Evolutionary conservation across 2,329 filamentous ascomycete species (phyloP).

Genomic region (Fusarium sp.): DNA sequence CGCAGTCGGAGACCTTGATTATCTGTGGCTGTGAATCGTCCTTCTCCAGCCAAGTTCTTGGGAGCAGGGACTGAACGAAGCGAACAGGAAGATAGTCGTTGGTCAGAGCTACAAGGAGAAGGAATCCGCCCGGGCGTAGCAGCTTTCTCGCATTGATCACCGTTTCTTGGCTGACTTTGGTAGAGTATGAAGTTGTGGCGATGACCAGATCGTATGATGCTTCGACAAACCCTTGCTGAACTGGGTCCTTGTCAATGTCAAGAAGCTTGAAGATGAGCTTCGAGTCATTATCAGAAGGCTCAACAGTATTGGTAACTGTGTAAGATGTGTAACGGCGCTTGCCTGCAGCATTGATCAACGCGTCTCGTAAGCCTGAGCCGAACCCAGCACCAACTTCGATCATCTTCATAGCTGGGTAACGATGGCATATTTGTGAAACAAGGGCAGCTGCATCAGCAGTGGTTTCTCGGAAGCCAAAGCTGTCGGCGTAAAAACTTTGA

Average conservation of each 20-base stretch:
- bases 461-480: neutral
- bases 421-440: neutral
- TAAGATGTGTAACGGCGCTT: neutral
- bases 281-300: neutral
- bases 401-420: neutral
- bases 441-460: neutral
- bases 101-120: neutral
- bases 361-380: neutral
- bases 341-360: neutral
- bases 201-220: neutral
- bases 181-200: neutral
- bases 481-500: neutral
- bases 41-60: neutral
- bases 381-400: neutral
- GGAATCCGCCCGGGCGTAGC: neutral
- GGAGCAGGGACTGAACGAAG: neutral
- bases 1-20: neutral
- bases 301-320: neutral
- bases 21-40: neutral
- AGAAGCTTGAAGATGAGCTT: neutral
- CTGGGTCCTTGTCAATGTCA: neutral
- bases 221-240: neutral
- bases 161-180: neutral
- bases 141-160: neutral
- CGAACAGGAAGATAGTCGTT: neutral